Conservation (phyloP, 2,329 filamentous ascomycete species). For the Ascochyta clinopodiicola region DNA sequence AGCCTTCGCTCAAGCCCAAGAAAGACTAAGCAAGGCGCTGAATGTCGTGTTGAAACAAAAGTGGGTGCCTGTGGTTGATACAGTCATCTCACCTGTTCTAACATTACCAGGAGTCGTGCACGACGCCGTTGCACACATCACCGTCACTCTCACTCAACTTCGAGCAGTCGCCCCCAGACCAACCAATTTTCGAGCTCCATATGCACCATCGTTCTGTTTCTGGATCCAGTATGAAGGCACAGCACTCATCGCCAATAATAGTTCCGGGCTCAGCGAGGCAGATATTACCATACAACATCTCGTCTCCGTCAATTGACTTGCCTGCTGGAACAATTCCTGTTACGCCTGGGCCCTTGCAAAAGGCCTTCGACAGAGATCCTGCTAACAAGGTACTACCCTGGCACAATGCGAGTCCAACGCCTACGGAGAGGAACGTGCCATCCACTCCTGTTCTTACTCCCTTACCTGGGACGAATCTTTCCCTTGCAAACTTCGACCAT, state of each 20-base stretch:
- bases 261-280: slow-evolving; percentile 27
- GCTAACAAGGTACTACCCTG: slow-evolving; percentile 3
- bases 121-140: slow-evolving; percentile 2
- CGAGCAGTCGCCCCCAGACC: slow-evolving; percentile 30
- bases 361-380: slow-evolving; percentile 25
- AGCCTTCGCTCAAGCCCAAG: slow-evolving; percentile 28
- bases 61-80: neutral
- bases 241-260: slow-evolving; percentile 39
- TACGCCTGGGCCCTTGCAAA: slow-evolving; percentile 39
- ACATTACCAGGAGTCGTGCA: neutral
- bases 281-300: neutral
- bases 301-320: slow-evolving; percentile 13
- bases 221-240: slow-evolving; percentile 26
- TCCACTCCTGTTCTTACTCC: slow-evolving; percentile 26
- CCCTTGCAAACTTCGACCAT: slow-evolving; percentile 22
- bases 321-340: slow-evolving; percentile 34
- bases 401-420: slow-evolving; percentile 3
- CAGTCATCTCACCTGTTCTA: neutral
- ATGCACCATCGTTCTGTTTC: neutral
- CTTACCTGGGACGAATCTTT: slow-evolving; percentile 34
- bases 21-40: slow-evolving; percentile 19
- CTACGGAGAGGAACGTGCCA: neutral
- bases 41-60: neutral
- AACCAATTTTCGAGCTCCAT: slow-evolving; percentile 33
- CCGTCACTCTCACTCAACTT: slow-evolving; percentile 38